These are phyloP conservation scores for Rhodotorula sp. DNA, from an alignment of 1,284 basidiomycete species.

Conservation along the genomic window DNA sequence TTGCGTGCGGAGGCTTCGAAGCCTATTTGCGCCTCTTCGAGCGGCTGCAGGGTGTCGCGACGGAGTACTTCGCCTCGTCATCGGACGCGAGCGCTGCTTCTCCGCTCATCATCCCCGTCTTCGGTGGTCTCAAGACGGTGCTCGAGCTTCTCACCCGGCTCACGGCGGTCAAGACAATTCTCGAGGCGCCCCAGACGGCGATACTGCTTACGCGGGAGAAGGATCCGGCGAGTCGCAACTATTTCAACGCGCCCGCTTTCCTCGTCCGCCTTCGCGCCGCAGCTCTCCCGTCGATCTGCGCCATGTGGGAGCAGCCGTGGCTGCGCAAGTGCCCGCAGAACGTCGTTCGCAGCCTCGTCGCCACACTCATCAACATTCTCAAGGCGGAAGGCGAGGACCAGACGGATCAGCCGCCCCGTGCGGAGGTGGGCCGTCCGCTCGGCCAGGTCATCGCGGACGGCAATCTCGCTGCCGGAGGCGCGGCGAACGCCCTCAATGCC, in stretches of 20 bases:
- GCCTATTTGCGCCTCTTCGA: constrained; percentile 64
- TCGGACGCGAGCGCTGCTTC: constrained; percentile 29
- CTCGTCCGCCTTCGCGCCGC: constrained; percentile 75
- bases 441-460: constrained; percentile 15
- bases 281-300: constrained; percentile 65
- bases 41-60: constrained; percentile 53
- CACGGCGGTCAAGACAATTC: constrained; percentile 71
- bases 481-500: constrained; percentile 16
- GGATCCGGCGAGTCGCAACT: constrained; percentile 50
- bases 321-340: constrained; percentile 68
- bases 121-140: constrained; percentile 75
- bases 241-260: constrained; percentile 82
- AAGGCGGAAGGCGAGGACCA: constrained; percentile 69
- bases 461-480: constrained; percentile 6
- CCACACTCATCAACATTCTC: constrained; percentile 75
- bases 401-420: constrained; percentile 10
- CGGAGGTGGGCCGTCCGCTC: constrained; percentile 1
- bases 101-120: constrained; percentile 60
- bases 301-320: constrained; percentile 84
- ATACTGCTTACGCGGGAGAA: constrained; percentile 72
- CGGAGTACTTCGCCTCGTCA: constrained; percentile 23
- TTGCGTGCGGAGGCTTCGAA: constrained; percentile 69
- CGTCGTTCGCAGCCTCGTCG: constrained; percentile 67
- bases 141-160: constrained; percentile 75
- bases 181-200: constrained; percentile 80